Evolutionary conservation across 192 early-diverging fungal species (phyloP).

Genomic region (Backusella sp.): DNA sequence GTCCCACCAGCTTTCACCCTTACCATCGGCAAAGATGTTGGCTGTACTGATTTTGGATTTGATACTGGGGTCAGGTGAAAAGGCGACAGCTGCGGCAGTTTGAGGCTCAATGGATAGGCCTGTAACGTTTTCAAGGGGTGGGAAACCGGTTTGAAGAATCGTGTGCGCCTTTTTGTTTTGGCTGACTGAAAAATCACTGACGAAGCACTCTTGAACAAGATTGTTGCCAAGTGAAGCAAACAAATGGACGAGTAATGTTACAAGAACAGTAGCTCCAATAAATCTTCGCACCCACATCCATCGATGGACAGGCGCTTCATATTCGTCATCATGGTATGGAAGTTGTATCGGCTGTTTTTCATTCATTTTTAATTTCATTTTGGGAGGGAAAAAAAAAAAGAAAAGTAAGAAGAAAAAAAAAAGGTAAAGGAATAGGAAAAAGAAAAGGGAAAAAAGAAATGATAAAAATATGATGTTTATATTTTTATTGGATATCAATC

Average conservation of each 20-base stretch:
- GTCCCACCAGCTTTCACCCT: constrained; percentile 22
- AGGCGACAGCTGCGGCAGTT: constrained; percentile 15
- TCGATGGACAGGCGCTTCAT: background rate
- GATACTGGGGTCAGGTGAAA: constrained; percentile 16
- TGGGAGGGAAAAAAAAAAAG: background rate
- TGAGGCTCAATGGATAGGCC: background rate
- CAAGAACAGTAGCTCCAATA: background rate
- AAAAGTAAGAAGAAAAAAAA: background rate
- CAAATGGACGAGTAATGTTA: constrained; percentile 7
- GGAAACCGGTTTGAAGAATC: constrained; percentile 22
- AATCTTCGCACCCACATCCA: constrained; percentile 17
- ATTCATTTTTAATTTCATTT: background rate
- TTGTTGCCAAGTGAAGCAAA: background rate
- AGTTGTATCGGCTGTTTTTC: background rate
- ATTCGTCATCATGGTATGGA: background rate
- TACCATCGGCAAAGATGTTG: background rate
- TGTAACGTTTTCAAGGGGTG: constrained; percentile 17
- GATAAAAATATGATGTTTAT: background rate
- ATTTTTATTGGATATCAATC: background rate
- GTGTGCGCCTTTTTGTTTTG: background rate
- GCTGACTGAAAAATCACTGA: background rate
- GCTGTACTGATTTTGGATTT: background rate
- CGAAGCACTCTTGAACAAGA: background rate
- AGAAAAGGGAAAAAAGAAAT: background rate
- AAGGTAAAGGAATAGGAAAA: background rate